Conservation (phyloP, 2,329 filamentous ascomycete species). For the Colletotrichum sp. region DNA sequence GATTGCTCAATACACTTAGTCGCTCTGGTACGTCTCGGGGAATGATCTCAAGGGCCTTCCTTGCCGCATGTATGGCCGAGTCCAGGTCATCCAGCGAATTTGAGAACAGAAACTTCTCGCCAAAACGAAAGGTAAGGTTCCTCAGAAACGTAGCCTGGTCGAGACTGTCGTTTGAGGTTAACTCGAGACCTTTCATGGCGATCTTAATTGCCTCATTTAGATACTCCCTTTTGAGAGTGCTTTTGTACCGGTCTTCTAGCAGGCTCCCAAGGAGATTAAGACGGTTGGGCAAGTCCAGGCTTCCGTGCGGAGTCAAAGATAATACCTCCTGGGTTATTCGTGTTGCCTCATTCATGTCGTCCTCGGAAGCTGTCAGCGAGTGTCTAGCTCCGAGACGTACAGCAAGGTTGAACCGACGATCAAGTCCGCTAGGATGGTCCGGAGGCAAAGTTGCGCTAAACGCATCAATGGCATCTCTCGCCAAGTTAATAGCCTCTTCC, state of each 20-base stretch:
- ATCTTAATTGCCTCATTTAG: neutral
- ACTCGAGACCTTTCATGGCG: fast-evolving
- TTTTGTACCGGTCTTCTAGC: neutral
- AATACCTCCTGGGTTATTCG: fast-evolving
- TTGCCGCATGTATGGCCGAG: fast-evolving
- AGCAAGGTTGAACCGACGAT: neutral
- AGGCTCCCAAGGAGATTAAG: neutral
- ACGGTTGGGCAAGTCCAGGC: fast-evolving
- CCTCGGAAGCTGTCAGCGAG: neutral
- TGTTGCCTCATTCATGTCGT: fast-evolving
- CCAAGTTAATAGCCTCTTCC: neutral
- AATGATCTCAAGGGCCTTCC: neutral
- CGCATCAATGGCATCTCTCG: neutral
- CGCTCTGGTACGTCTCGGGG: neutral
- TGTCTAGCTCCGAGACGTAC: neutral
- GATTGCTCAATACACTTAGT: neutral
- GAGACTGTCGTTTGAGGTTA: neutral
- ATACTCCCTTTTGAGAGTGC: neutral
- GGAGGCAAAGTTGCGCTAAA: neutral
- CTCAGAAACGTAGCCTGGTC: neutral
- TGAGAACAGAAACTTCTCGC: neutral
- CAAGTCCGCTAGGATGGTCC: neutral
- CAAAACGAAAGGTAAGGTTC: neutral
- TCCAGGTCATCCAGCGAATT: fast-evolving
- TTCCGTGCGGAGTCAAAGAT: neutral